Base-by-base conservation (phyloP, 2,329 filamentous ascomycete genomes). In the Thermothelomyces thermophilus region DNA sequence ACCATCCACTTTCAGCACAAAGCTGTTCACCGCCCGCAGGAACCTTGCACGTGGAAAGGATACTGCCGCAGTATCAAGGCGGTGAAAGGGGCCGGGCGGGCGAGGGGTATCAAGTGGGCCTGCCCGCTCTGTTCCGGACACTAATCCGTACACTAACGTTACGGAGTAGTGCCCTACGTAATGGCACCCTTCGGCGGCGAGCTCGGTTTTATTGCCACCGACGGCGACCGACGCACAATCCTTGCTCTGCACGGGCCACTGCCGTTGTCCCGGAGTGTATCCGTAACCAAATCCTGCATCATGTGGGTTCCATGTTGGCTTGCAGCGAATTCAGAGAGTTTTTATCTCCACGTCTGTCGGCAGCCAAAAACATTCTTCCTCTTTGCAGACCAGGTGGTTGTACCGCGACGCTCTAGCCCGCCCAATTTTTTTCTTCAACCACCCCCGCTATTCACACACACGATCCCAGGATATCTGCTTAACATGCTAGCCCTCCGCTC, bases 401-500 rank as follows among this genome's bases (percentile, higher is more conserved):
- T 31, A 30, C 30, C 16, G 26, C 41, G 45, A 45, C 52, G 11
- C 41, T 41, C 40, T 48, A 41, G 39, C 42, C 35, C 36, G 22
- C 31, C 37, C n/a, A n/a, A n/a, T 34, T 50, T 26, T 45, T 14
- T 16, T 24, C 22, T 26, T 7, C 26, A 28, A 26, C 33, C 43
- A 30, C 40, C 20, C 16, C 8, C n/a, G 14, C 19, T 26, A 24
- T 9, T 9, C 3, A n/a, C 41, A 3, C 20, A 20, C 19, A 28
- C 19, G 7, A 24, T 22, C 5, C 3, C 16, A 20, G 16, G 34
- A 46, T 22, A 47, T 30, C 13, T 22, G 33, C 41, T n/a, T 53
- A 58, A 51, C 66, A 95, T 95, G 90, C 77, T 95, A 73, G 83
- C 86, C 72, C 75, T 86, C 69, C 85, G 89, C 73, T 82, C 83